Conservation (phyloP, 2,329 filamentous ascomycete genomes). For the Cercospora zeae-maydis region DNA sequence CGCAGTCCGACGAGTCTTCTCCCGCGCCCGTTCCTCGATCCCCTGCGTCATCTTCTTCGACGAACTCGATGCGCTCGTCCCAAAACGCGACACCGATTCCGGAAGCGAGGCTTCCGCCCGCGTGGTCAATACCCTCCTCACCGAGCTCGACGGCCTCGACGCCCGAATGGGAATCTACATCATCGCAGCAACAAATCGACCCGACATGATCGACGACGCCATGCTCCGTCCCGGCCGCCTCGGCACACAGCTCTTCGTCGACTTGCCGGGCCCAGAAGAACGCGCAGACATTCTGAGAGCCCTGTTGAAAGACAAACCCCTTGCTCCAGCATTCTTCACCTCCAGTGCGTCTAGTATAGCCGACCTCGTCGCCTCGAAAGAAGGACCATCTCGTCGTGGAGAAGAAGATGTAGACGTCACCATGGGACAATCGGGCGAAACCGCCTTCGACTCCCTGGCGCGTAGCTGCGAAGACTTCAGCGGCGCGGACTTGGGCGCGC, state of each 20-base stretch:
- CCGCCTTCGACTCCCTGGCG: constrained; percentile 58
- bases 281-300: constrained; percentile 81
- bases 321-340: background rate
- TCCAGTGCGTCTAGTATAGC: background rate
- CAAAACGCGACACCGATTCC: constrained; percentile 65
- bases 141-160: constrained; percentile 84
- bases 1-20: constrained; percentile 86
- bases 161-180: constrained; percentile 80
- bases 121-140: constrained; percentile 91
- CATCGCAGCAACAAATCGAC: constrained; percentile 89
- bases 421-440: background rate
- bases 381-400: background rate
- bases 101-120: constrained; percentile 79
- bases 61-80: constrained; percentile 89
- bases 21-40: constrained; percentile 76
- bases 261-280: constrained; percentile 73
- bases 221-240: constrained; percentile 90
- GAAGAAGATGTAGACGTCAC: background rate
- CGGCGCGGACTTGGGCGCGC: constrained; percentile 60
- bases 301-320: constrained; percentile 52
- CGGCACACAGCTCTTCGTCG: constrained; percentile 84
- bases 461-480: constrained; percentile 76
- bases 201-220: constrained; percentile 93
- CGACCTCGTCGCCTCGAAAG: background rate
- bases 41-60: constrained; percentile 98